phyloP scores from a whole-genome alignment of 2,329 filamentous ascomycete species.

The Fusarium buxicola region DNA sequence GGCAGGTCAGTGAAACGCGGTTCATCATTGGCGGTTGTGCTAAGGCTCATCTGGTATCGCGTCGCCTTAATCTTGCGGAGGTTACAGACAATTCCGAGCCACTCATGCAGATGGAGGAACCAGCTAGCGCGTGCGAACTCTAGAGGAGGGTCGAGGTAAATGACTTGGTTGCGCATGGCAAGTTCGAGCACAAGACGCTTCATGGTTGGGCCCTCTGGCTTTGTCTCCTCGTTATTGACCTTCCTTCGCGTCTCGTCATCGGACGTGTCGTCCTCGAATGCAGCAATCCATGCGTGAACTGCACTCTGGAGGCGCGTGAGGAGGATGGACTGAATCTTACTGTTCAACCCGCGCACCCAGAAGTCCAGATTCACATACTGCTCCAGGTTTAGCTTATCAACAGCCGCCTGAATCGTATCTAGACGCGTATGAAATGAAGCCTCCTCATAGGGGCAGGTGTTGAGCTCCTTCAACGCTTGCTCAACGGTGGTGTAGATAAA shows the following conservation, averaged over 20 bases:
- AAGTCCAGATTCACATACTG: conserved; percentile 92
- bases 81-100: conserved; percentile 93
- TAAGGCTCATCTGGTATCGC: conserved; percentile 89
- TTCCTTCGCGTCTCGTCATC: conserved; percentile 66
- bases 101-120: conserved; percentile 91
- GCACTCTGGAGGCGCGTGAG: conserved; percentile 86
- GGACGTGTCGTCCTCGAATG: conserved; percentile 75
- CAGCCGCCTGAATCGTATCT: conserved; percentile 87
- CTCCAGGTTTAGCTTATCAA: conserved; percentile 96
- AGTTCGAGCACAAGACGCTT: conserved; percentile 87
- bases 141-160: conserved; percentile 93
- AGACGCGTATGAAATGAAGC: conserved; percentile 83
- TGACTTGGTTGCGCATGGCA: conserved; percentile 97
- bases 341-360: conserved; percentile 91
- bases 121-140: conserved; percentile 93
- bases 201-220: conserved; percentile 71
- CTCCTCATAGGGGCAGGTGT: conserved; percentile 84
- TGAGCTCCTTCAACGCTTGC: conserved; percentile 84
- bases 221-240: conserved; percentile 57
- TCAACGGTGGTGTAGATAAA: conserved; percentile 85
- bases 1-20: conserved; percentile 87
- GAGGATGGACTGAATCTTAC: conserved; percentile 83
- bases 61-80: conserved; percentile 94
- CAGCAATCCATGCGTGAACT: conserved; percentile 86
- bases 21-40: conserved; percentile 73